These are phyloP conservation scores for Podaxis sp. DNA, from an alignment of 768 basidiomycete genomes.

Conservation along the genomic window DNA sequence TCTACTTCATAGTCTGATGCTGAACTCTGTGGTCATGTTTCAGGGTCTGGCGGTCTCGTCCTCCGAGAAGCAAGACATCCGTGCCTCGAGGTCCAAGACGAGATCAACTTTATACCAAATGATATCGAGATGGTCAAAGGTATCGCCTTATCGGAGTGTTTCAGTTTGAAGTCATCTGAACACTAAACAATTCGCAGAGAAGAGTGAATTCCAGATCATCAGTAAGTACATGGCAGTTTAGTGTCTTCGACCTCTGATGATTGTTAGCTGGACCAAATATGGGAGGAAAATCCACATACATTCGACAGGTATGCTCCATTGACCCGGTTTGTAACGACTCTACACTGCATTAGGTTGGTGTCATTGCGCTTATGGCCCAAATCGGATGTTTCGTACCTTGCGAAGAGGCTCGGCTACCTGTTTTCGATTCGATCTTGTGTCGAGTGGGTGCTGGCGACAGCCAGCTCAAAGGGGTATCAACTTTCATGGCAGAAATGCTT, in stretches of 20 bases:
- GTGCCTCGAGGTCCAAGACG: constrained; percentile 95
- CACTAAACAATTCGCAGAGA: constrained; percentile 38
- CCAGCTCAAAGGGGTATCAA: constrained; percentile 96
- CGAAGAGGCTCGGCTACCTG: constrained; percentile 77
- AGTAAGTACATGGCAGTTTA: constrained; percentile 44
- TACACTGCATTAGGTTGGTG: constrained; percentile 58
- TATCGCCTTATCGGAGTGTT: constrained; percentile 19
- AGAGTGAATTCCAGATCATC: constrained; percentile 94
- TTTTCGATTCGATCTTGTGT: constrained; percentile 95
- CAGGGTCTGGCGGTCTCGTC: constrained; percentile 79
- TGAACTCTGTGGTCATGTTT: background rate
- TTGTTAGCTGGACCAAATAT: constrained; percentile 90
- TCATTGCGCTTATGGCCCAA: constrained; percentile 97
- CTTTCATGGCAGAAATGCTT: constrained; percentile 99
- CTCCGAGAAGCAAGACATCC: constrained; percentile 91
- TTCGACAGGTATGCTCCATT: constrained; percentile 64
- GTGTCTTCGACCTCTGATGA: constrained; percentile 1
- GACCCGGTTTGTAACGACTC: background rate
- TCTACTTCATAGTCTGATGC: background rate
- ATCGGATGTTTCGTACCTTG: constrained; percentile 96
- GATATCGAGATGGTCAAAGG: constrained; percentile 94
- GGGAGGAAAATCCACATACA: constrained; percentile 98
- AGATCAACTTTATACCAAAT: constrained; percentile 92
- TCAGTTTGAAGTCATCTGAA: background rate
- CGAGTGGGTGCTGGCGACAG: constrained; percentile 97